phyloP scores from a whole-genome alignment of 345 rosid species.

The Populus deltoides region DNA sequence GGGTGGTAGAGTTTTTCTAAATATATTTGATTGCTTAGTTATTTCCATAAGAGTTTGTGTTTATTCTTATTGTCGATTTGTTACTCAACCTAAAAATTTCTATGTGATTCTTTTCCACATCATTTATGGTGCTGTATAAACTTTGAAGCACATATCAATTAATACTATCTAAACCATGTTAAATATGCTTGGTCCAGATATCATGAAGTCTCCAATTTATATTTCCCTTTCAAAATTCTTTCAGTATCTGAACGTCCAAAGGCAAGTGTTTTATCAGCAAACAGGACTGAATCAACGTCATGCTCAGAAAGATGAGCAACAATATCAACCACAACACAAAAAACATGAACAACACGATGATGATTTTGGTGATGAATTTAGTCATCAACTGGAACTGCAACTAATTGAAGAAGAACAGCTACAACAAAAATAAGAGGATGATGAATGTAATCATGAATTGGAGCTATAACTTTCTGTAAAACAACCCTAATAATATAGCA shows the following conservation, averaged over 20 bases:
- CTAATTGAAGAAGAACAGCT: slow-evolving; percentile 16
- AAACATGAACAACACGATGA: neutral
- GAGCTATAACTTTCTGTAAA: slow-evolving; percentile 1
- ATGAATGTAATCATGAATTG: neutral
- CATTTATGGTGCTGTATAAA: neutral
- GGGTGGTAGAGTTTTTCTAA: too few relatives aligned
- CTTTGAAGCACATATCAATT: neutral
- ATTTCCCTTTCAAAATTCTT: neutral
- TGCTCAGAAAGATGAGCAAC: too few relatives aligned
- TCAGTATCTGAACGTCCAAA: slow-evolving; percentile 16
- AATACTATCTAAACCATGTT: too few relatives aligned
- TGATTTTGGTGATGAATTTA: neutral
- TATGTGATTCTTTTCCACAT: neutral
- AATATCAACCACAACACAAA: too few relatives aligned
- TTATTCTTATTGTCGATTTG: too few relatives aligned
- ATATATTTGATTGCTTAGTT: too few relatives aligned
- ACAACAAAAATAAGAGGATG: slow-evolving; percentile 7
- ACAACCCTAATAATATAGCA: neutral
- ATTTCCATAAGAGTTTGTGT: too few relatives aligned
- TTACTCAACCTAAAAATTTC: too few relatives aligned
- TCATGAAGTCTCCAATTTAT: neutral
- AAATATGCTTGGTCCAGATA: neutral
- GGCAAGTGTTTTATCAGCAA: slow-evolving; percentile 38
- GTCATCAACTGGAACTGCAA: slow-evolving; percentile 6
- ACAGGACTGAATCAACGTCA: slow-evolving; percentile 39